phyloP scores from a whole-genome alignment of 208 protist genomes.

The Phytomonas serpens region DNA sequence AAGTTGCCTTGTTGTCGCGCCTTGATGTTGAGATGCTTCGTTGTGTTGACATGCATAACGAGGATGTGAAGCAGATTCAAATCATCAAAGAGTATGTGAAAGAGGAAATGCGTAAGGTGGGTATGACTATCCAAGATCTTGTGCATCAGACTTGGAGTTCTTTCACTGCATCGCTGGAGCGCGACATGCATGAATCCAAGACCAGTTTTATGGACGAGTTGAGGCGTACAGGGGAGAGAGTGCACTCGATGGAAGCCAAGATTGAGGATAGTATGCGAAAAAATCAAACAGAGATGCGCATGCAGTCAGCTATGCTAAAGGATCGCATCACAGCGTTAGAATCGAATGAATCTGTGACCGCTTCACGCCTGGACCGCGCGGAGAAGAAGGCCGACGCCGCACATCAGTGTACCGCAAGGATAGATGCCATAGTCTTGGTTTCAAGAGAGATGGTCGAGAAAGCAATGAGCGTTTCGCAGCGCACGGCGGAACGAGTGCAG shows the following conservation, averaged over 20 bases:
- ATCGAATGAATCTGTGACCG: slow-evolving; percentile 31
- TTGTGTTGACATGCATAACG: slow-evolving; percentile 54
- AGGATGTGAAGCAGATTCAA: slow-evolving; percentile 48
- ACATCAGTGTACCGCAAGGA: slow-evolving; percentile 28
- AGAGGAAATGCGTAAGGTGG: slow-evolving; percentile 21
- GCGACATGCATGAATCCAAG: slow-evolving; percentile 32
- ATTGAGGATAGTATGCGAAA: slow-evolving; percentile 39
- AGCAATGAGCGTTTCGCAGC: slow-evolving; percentile 22
- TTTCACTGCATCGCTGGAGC: slow-evolving; percentile 30
- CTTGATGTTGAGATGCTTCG: slow-evolving; percentile 67
- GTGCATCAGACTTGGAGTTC: slow-evolving; percentile 49
- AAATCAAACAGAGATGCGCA: slow-evolving; percentile 41
- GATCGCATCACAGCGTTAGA: slow-evolving; percentile 71
- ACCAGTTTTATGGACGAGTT: slow-evolving; percentile 29
- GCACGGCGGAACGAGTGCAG: slow-evolving; percentile 38
- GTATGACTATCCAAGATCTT: slow-evolving; percentile 22
- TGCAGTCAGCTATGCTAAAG: slow-evolving; percentile 30
- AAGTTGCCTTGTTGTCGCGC: slow-evolving; percentile 33
- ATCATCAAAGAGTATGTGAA: slow-evolving; percentile 25
- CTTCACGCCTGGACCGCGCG: slow-evolving; percentile 49
- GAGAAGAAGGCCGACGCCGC: slow-evolving; percentile 62
- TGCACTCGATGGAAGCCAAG: slow-evolving; percentile 35
- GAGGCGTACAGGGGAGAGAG: slow-evolving; percentile 19
- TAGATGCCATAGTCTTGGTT: slow-evolving; percentile 25
- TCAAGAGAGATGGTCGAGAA: slow-evolving; percentile 33